Percentiles rank a stretch among this genome's conserved stretches.
phyloP scores from a whole-genome alignment of 148 eudicot species.

The Agrostemma githago region DNA sequence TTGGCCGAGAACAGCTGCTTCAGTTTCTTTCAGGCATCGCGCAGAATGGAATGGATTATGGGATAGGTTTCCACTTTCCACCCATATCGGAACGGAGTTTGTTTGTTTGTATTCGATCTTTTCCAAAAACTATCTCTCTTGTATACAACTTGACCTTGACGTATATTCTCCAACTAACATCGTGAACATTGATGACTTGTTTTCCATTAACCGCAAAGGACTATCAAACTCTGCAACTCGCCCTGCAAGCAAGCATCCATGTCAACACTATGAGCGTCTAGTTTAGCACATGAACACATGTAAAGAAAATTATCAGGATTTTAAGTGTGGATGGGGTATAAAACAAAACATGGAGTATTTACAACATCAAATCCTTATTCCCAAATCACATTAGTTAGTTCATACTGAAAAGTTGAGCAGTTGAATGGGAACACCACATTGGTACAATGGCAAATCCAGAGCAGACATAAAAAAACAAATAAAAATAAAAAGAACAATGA shows the following conservation, averaged over 20 bases:
- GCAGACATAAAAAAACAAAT: no score
- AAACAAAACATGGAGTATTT: background rate
- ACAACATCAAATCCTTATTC: background rate
- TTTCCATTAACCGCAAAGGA: conserved; percentile 68
- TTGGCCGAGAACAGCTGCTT: conserved; percentile 19
- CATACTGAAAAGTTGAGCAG: background rate
- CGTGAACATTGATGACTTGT: conserved; percentile 70
- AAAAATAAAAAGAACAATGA: no score
- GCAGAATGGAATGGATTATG: conserved; percentile 6
- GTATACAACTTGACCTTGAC: conserved; percentile 58
- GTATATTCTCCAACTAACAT: conserved; percentile 87
- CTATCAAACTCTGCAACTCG: conserved; percentile 83
- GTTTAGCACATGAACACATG: background rate
- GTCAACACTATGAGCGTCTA: background rate
- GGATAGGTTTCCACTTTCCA: background rate
- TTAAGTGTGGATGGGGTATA: background rate
- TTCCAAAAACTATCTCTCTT: conserved; percentile 27
- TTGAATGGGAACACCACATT: background rate
- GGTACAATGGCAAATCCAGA: background rate
- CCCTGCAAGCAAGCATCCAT: conserved; percentile 43
- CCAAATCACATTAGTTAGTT: background rate
- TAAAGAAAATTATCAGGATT: background rate
- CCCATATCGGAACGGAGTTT: background rate
- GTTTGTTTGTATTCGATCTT: background rate
- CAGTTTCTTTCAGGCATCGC: conserved; percentile 19